Evolutionary conservation across 495 filamentous ascomycete species (phyloP).

Genomic region (Hyaloscypha bicolor): DNA sequence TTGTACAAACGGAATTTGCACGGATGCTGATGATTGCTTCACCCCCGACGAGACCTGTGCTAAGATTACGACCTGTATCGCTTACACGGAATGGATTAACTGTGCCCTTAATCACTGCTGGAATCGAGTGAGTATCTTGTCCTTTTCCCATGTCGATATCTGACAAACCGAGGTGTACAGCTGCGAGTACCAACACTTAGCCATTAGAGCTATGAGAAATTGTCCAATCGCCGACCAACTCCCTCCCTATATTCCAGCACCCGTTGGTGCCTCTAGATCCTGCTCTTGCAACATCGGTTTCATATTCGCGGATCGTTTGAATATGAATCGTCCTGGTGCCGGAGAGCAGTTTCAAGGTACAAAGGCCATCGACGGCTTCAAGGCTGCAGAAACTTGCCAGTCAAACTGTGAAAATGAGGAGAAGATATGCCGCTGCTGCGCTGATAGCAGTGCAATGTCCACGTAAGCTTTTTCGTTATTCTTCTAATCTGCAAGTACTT

Average conservation of each 20-base stretch:
- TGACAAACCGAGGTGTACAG: neutral
- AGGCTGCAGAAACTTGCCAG: neutral
- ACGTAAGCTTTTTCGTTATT: neutral
- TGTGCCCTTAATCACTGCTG: neutral
- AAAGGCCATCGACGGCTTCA: neutral
- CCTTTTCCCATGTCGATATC: neutral
- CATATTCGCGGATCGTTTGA: neutral
- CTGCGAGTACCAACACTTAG: slow-evolving; percentile 8
- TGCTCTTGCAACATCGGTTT: slow-evolving; percentile 11
- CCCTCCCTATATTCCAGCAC: neutral
- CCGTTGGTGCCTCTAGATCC: neutral
- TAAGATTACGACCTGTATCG: neutral
- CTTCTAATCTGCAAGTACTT: neutral
- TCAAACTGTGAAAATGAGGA: neutral
- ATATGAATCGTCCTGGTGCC: neutral
- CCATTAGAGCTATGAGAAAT: neutral
- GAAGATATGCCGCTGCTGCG: neutral
- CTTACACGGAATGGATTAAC: neutral
- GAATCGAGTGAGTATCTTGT: neutral
- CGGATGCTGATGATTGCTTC: neutral
- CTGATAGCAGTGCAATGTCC: slow-evolving; percentile 8
- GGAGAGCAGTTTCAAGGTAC: neutral
- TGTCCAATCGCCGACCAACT: neutral
- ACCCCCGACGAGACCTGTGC: neutral
- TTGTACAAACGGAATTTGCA: neutral